Base-by-base conservation (phyloP, 2,329 filamentous ascomycete species). In the Arthrobotrys sphaeroides region DNA sequence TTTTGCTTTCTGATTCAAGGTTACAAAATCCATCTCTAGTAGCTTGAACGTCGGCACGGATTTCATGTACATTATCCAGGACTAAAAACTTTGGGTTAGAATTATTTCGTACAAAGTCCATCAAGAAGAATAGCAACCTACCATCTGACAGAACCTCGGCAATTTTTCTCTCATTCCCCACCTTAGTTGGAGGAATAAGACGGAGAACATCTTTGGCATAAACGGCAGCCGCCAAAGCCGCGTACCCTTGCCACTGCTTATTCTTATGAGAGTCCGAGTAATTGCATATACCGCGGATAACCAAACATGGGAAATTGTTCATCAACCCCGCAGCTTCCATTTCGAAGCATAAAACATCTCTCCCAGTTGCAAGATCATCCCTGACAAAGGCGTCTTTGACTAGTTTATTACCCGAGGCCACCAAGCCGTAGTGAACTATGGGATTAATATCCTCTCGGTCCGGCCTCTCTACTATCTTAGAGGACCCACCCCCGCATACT, bases 41-140 rank as follows among this genome's bases (percentile, higher is more conserved):
- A 13, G 7, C 18, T 51, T 51, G 16, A 22, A 51, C 22, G 9
- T 51, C n/a, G 5, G 16, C n/a, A 22, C 45, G 3, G 6, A 26
- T 51, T 22, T 51, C 45, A 6, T 51, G 7, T 12, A 26, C 45
- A 5, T 6, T 51, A 6, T 13, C 45, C 45, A 9, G 9, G 24
- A 51, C 45, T 51, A 9, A 5, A 68, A 6, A 22, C 9, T 51
- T 26, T n/a, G n/a, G 5, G 13, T 51, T 51, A 65, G 42, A 77
- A 73, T 5, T 78, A 36, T 59, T 78, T 80, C 10, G 73, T 68
- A 42, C 77, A 51, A 18, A 81, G 68, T 16, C 69, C 70, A 28
- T 80, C 78, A n/a, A n/a, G n/a, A n/a, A n/a, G 33, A 81, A 72
- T 47, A 81, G 79, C 45, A 80, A 55, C 49, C 33, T 31, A 55